Base-by-base conservation (phyloP, 1,284 basidiomycete species). In the Ganoderma boninense region DNA sequence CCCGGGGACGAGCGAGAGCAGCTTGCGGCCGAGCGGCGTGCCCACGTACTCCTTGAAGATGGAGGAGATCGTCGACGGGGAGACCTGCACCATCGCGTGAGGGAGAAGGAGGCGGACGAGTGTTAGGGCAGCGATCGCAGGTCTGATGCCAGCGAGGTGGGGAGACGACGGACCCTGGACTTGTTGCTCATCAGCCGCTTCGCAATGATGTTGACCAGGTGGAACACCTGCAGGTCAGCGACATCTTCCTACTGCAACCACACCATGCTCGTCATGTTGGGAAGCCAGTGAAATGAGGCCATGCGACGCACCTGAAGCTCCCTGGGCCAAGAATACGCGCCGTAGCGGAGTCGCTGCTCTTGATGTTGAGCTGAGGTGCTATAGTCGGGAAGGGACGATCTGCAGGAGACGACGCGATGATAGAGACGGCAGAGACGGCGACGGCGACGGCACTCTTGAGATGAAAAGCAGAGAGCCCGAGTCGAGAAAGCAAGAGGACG, bases 1-100 rank as follows among this genome's bases (percentile, higher is more conserved):
- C 74, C 97, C 97, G 38, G 98, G 97, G 87, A 99, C 99, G 52
- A 99, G 89, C 4, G 96, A 98, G 44, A 98, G 74, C 78, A 97
- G 88, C 81, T 95, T 96, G 63, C 85, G 84, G n/a, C 83, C 80
- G 7, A 94, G 66, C 5, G 93, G 83, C 7, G 96, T 93, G 2
- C 87, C 80, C 6, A 96, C 94, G 66, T 94, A 86, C 67, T 97
- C 92, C 65, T 93, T 90, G 89, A 99, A 99, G 84, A 99, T 92
- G 67, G 87, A 80, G 67, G 89, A 91, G 60, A 97, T 82, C 23
- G 87, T 87, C 54, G 86, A 82, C 57, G 87, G 75, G 43, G 92
- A 88, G 74, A 95, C 91, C 89, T 95, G 67, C 26, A 52, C 10
- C 49, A 11, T 49, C 18, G 62, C 23, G 65, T 23, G 20, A 38